phyloP scores from a whole-genome alignment of 805 yeast species.

The Phaffomyces opuntiae region DNA sequence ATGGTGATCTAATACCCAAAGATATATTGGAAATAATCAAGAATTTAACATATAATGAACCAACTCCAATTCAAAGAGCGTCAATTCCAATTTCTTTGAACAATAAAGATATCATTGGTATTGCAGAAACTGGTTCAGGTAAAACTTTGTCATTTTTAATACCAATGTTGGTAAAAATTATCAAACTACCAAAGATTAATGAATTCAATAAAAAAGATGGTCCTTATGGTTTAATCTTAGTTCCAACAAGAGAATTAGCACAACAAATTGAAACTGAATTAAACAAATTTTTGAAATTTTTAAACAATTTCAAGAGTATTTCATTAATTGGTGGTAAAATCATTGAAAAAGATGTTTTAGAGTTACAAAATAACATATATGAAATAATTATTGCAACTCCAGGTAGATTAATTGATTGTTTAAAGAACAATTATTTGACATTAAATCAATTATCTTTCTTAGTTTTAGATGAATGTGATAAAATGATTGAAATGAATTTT shows the following conservation, averaged over 20 bases:
- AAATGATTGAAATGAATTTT: constrained; percentile 94
- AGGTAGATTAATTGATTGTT: constrained; percentile 77
- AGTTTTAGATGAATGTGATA: constrained; percentile 89
- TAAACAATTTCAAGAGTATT: constrained; percentile 40
- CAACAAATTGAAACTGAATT: constrained; percentile 75
- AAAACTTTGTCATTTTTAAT: constrained; percentile 79
- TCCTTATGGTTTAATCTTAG: constrained; percentile 68
- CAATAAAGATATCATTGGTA: constrained; percentile 66
- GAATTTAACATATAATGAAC: constrained; percentile 46
- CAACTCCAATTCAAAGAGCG: constrained; percentile 90
- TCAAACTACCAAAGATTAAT: constrained; percentile 39
- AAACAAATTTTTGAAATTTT: constrained; percentile 36
- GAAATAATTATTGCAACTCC: constrained; percentile 92
- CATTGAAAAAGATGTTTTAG: constrained; percentile 61
- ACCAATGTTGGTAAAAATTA: constrained; percentile 57
- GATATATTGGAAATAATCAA: constrained; percentile 32
- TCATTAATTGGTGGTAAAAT: constrained; percentile 89
- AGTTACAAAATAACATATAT: constrained; percentile 50
- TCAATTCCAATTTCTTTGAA: constrained; percentile 66
- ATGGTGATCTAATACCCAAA: constrained; percentile 40
- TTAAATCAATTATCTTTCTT: constrained; percentile 58
- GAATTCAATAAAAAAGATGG: constrained; percentile 49
- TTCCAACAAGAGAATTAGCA: constrained; percentile 93
- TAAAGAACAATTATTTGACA: constrained; percentile 59
- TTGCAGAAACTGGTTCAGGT: constrained; percentile 97